Conservation (phyloP, 2,329 filamentous ascomycete genomes). For the Magnaporthales sp. region DNA sequence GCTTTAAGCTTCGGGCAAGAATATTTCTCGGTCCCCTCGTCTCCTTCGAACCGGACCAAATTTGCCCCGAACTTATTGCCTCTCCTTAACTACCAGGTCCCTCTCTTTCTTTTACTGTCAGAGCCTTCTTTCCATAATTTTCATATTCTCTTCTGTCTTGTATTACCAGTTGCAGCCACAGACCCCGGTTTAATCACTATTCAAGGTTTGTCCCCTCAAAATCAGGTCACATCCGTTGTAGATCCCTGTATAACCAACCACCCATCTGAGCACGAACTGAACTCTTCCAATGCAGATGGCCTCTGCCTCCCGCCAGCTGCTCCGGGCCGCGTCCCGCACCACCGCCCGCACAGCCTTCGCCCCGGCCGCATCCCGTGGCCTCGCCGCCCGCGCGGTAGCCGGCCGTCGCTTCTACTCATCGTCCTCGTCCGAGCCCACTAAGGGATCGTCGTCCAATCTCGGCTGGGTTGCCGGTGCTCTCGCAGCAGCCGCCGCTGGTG, state of each 20-base stretch:
- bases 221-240: not conserved
- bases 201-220: not conserved
- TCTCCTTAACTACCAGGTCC: not conserved
- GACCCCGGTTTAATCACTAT: not conserved
- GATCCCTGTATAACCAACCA: not conserved
- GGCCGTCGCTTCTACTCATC: slow-evolving; percentile 75
- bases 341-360: slow-evolving; percentile 50
- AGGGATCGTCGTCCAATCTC: slow-evolving; percentile 34
- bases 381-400: slow-evolving; percentile 53
- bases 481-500: slow-evolving; percentile 52
- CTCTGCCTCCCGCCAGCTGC: slow-evolving; percentile 42
- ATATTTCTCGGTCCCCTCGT: not conserved
- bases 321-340: slow-evolving; percentile 51
- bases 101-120: not conserved
- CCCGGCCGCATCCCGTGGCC: slow-evolving; percentile 39
- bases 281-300: slow-evolving; percentile 25
- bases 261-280: not conserved
- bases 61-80: not conserved
- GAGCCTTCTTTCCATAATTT: not conserved
- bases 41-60: not conserved
- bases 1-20: not conserved
- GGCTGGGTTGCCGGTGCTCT: slow-evolving; percentile 45
- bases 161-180: not conserved
- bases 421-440: slow-evolving; percentile 46
- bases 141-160: not conserved